Percentiles rank a stretch among this genome's conserved stretches.
These are phyloP conservation scores for Kitagawia praeruptora DNA, from an alignment of 129 eudicot species.

Conservation along the genomic window DNA sequence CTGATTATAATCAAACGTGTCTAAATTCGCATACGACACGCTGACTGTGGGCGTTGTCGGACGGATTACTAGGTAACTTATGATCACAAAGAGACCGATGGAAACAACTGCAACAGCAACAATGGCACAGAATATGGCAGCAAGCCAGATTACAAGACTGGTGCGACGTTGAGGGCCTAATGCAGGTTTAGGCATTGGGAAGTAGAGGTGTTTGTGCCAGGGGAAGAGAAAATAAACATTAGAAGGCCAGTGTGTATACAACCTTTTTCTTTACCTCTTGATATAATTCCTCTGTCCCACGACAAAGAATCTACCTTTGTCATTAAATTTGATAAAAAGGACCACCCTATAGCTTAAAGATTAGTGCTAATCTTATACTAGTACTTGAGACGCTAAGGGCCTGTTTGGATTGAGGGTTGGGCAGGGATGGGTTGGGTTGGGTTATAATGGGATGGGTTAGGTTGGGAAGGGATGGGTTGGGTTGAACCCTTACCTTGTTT, in stretches of 20 bases:
- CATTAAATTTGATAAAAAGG: background rate
- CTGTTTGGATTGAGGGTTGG: no score
- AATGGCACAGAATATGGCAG: slow-evolving; percentile 52
- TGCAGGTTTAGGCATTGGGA: slow-evolving; percentile 27
- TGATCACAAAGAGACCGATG: slow-evolving; percentile 44
- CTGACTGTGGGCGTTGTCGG: slow-evolving; percentile 53
- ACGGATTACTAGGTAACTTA: slow-evolving; percentile 46
- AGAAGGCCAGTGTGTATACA: background rate
- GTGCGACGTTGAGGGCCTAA: slow-evolving; percentile 42
- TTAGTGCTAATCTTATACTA: background rate
- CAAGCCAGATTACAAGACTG: slow-evolving; percentile 61
- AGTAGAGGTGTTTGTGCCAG: background rate
- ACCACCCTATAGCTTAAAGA: background rate
- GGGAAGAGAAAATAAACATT: background rate
- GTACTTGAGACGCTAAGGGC: no score
- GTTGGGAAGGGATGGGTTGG: no score
- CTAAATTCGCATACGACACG: slow-evolving; percentile 40
- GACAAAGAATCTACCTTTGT: slow-evolving; percentile 5
- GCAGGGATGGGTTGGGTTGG: no score
- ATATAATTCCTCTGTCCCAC: slow-evolving; percentile 4
- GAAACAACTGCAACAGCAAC: slow-evolving; percentile 45
- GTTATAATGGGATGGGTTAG: no score
- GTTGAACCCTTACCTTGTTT: no score
- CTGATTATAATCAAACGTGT: slow-evolving; percentile 30
- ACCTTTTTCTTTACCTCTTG: background rate